These are phyloP conservation scores for Penicillium rolfsii DNA, from an alignment of 2,329 filamentous ascomycete species.

Conservation along the genomic window DNA sequence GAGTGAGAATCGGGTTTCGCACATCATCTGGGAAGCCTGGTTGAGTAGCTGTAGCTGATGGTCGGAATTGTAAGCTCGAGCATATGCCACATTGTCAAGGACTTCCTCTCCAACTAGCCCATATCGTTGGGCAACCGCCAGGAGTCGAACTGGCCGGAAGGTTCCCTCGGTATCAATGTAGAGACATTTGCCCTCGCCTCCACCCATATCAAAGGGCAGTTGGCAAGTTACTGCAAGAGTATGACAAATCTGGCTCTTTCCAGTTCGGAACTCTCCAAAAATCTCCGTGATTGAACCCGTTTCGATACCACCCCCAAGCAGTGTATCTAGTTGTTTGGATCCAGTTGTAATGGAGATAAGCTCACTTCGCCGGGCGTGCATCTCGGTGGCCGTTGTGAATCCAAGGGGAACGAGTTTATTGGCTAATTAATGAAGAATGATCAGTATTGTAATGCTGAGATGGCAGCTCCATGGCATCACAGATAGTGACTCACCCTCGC, in stretches of 20 bases:
- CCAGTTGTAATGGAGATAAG: conserved; percentile 98
- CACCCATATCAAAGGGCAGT: conserved; percentile 97
- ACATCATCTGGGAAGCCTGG: conserved; percentile 98
- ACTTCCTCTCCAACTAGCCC: conserved; percentile 96
- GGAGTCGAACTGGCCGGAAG: conserved; percentile 85
- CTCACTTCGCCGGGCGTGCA: conserved; percentile 95
- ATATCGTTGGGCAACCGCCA: conserved; percentile 91
- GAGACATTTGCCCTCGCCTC: conserved; percentile 95
- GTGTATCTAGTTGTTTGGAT: conserved; percentile 93
- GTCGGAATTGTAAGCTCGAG: conserved; percentile 96
- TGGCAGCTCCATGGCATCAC: background rate
- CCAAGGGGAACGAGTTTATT: conserved; percentile 98
- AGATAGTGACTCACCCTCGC: conserved; percentile 70
- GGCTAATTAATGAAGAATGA: conserved; percentile 56
- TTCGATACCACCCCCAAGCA: conserved; percentile 91
- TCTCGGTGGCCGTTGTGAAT: conserved; percentile 97
- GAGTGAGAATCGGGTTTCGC: conserved; percentile 94
- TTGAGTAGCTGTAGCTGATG: conserved; percentile 94
- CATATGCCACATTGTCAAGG: conserved; percentile 96
- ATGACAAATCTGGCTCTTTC: conserved; percentile 98
- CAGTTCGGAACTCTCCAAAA: conserved; percentile 96
- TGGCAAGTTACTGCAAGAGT: conserved; percentile 98
- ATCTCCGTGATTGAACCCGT: conserved; percentile 98
- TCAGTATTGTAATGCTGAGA: background rate
- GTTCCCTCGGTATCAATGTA: conserved; percentile 99